Evolutionary conservation across 2,329 filamentous ascomycete genomes (phyloP).

Genomic region (Aspergillus fijiensis): DNA sequence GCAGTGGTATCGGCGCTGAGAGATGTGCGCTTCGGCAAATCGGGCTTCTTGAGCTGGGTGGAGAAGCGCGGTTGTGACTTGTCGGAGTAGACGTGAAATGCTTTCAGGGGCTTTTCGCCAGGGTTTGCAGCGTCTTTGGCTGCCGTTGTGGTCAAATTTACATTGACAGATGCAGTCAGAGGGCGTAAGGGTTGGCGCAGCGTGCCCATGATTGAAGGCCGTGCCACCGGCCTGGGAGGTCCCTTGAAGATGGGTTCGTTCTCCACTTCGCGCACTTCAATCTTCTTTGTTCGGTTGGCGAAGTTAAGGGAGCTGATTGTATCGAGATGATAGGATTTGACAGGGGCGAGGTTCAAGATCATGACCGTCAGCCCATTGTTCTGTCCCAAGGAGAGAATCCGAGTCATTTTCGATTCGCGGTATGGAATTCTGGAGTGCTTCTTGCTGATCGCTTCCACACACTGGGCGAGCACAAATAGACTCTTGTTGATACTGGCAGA

Average conservation of each 20-base stretch:
- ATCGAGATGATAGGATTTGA: slow-evolving; percentile 90
- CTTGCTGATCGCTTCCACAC: slow-evolving; percentile 88
- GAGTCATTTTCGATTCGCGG: slow-evolving; percentile 94
- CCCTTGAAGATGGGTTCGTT: slow-evolving; percentile 90
- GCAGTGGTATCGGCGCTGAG: slow-evolving; percentile 36
- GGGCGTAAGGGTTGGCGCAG: slow-evolving; percentile 76
- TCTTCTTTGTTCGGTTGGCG: slow-evolving; percentile 91
- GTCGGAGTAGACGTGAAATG: slow-evolving; percentile 85
- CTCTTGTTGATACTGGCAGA: slow-evolving; percentile 98
- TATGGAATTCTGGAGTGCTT: slow-evolving; percentile 79
- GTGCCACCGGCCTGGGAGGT: slow-evolving; percentile 56
- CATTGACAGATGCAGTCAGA: slow-evolving; percentile 72
- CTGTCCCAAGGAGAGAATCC: slow-evolving; percentile 86
- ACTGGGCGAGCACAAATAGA: slow-evolving; percentile 89
- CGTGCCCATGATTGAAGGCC: slow-evolving; percentile 44
- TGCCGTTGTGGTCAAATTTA: slow-evolving; percentile 58
- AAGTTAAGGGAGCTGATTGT: slow-evolving; percentile 93
- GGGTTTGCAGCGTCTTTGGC: slow-evolving; percentile 52
- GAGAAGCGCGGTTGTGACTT: slow-evolving; percentile 50
- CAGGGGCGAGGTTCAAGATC: slow-evolving; percentile 89
- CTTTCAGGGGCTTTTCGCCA: slow-evolving; percentile 71
- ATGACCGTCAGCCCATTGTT: slow-evolving; percentile 95
- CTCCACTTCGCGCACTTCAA: slow-evolving; percentile 91
- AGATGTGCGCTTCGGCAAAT: slow-evolving; percentile 47
- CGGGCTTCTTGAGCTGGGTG: slow-evolving; percentile 39